Evolutionary conservation across 2,329 filamentous ascomycete genomes (phyloP), one percentile per base, ranked within the genome.

Genomic region (Venturia effusa): DNA sequence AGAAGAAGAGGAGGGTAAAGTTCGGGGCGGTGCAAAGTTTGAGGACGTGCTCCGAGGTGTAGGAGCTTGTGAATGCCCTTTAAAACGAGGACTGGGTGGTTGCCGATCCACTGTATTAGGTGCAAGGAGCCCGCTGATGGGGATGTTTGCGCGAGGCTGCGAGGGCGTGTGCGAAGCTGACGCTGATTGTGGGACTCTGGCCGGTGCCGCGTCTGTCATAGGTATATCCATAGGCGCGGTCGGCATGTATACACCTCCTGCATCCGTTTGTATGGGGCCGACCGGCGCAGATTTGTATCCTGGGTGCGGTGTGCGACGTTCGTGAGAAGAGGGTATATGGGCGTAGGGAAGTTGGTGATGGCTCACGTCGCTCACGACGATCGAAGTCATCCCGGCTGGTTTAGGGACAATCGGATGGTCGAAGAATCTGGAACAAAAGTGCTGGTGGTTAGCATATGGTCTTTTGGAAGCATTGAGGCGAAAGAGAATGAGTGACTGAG

Each of bases 281-380:
- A 63, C 43, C 13, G 67, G 57, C 41, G 71, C 69, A 34, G 73
- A 68, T 54, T 71, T 68, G 62, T 73, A 72, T 62, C 74, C 73
- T 7, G 59, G 34, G 27, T 27, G 60, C 57, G n/a, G 51, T 61
- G 30, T 59, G 45, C 61, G 69, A 67, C 60, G 72, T 70, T 64
- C 72, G 68, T 59, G 73, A 73, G 57, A 75, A 73, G 65, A 75
- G 74, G 61, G 72, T 64, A 67, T 70, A 69, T 76, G 73, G 81
- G 86, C 88, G 78, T 81, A 77, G 85, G 83, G 70, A 86, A 81
- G 34, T 54, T 51, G 61, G 77, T 90, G 86, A 75, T 89, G 83
- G 77, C 86, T 85, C 79, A 86, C 86, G 80, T 93, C 90, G 77
- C 79, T 79, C 70, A 84, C 75, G 71, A 84, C 77, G 69, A 85